phyloP scores from a whole-genome alignment of 2,329 filamentous ascomycete genomes.

The Didymella lethalis region DNA sequence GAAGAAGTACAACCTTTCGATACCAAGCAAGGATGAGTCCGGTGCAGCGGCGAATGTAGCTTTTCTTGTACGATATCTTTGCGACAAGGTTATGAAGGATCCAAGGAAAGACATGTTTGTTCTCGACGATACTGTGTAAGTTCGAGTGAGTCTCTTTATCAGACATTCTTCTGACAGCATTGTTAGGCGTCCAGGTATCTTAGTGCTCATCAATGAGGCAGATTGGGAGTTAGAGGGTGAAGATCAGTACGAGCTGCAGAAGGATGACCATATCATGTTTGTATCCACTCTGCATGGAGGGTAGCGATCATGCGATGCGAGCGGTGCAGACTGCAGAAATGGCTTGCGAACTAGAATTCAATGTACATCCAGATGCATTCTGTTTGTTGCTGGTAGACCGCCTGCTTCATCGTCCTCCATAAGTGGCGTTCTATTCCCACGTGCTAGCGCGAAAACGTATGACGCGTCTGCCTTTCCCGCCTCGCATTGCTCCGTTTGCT shows the following conservation, averaged over 20 bases:
- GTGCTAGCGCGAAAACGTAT: slow-evolving; percentile 36
- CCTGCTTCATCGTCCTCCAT: neutral
- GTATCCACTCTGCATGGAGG: slow-evolving; percentile 96
- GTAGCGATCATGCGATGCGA: slow-evolving; percentile 50
- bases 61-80: slow-evolving; percentile 80
- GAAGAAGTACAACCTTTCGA: slow-evolving; percentile 72
- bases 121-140: slow-evolving; percentile 85
- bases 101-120: slow-evolving; percentile 86
- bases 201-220: slow-evolving; percentile 95
- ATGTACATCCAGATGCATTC: neutral
- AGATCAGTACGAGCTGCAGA: slow-evolving; percentile 83
- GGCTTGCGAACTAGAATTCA: neutral
- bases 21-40: slow-evolving; percentile 70
- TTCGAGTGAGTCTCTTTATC: neutral
- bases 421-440: slow-evolving; percentile 21
- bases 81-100: slow-evolving; percentile 84
- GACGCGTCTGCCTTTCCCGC: neutral
- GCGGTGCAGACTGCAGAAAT: neutral
- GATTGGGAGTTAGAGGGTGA: slow-evolving; percentile 99
- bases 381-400: neutral
- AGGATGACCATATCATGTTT: slow-evolving; percentile 88
- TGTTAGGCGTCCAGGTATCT: slow-evolving; percentile 87
- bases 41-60: slow-evolving; percentile 72
- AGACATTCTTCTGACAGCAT: slow-evolving; percentile 27
- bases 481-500: neutral